Base-by-base conservation (phyloP, 345 rosid species). In the Hypericum androsaemum region DNA sequence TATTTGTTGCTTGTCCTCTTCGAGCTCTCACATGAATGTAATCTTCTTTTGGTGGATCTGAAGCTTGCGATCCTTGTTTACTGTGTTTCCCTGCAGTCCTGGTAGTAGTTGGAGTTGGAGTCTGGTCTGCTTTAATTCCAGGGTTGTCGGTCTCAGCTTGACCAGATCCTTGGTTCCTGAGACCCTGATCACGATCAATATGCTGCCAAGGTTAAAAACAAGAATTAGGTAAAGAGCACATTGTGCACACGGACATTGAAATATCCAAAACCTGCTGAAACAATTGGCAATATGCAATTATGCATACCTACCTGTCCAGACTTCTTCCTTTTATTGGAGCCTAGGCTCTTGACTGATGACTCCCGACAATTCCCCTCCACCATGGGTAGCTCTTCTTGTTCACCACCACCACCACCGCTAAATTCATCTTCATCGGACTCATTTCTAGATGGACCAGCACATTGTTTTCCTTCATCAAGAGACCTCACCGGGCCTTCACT, bases 1-100 rank as follows among this genome's bases (percentile, higher is more conserved):
- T 88, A 56, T 92, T 88, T 50, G 96, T 92, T 48, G 98, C 98
- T 68, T 88, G 98, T 52, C 98, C 98, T 79, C 98, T 88, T 71
- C 95, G 81, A 16, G 96, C 98, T 72, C 98, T 64, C 51, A 92
- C 73, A 62, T 92, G 98, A 78, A 92, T 83, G 62, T 88, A 92
- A 41, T 87, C 98, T 70, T 87, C 96, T 61, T 92, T 88, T 56
- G 81, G 74, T 56, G 75, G 84, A 68, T 87, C 95, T 38, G 89
- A 83, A 53, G 80, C 60, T 66, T 77, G 89, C 66, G 79, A 68
- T 0, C 81, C 86, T 60, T 71, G 88, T 68, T 87, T 87, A 44
- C 79, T 86, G 39, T 74, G 80, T 66, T 80, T 80, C 10, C 78
- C 84, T 35, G 69, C 52, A 71, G 79, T 52, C 32, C 4, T 22